Evolutionary conservation across 2,329 filamentous ascomycete species (phyloP).

Genomic region (Penicillium brevicompactum): DNA sequence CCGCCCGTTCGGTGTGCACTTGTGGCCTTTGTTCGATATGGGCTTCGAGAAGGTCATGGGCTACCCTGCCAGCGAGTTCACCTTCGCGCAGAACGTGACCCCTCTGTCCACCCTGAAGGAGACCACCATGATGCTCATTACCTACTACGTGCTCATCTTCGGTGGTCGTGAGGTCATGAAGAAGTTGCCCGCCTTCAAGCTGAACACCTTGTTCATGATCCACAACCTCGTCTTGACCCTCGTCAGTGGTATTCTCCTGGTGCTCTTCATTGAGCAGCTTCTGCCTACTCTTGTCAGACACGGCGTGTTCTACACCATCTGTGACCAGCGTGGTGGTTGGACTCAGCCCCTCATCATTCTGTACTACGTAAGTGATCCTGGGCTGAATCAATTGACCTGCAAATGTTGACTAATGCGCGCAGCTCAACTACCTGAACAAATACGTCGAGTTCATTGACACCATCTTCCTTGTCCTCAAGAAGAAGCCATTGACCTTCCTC

Average conservation of each 20-base stretch:
- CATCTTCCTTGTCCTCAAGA: constrained; percentile 96
- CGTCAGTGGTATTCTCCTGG: constrained; percentile 78
- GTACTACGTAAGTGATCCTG: constrained; percentile 77
- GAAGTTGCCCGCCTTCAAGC: constrained; percentile 78
- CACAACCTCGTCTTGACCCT: constrained; percentile 94
- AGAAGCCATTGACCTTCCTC: constrained; percentile 98
- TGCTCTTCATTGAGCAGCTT: constrained; percentile 87
- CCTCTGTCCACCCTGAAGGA: constrained; percentile 88
- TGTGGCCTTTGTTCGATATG: constrained; percentile 96
- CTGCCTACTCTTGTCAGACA: constrained; percentile 77
- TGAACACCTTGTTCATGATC: constrained; percentile 87
- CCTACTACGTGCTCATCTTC: constrained; percentile 94
- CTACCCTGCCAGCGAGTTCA: constrained; percentile 83
- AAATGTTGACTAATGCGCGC: constrained; percentile 31
- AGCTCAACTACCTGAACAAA: constrained; percentile 98
- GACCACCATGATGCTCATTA: constrained; percentile 75
- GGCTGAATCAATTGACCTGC: background rate
- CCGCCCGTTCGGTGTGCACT: constrained; percentile 82
- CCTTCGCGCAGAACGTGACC: constrained; percentile 77
- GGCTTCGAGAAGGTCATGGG: constrained; percentile 74
- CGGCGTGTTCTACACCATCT: constrained; percentile 89
- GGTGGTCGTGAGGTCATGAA: constrained; percentile 92
- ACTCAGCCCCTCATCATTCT: constrained; percentile 89
- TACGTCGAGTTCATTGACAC: constrained; percentile 96
- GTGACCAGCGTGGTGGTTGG: constrained; percentile 77